Conservation (phyloP, 1,284 basidiomycete genomes). For the Pseudozyma hubeiensis region DNA sequence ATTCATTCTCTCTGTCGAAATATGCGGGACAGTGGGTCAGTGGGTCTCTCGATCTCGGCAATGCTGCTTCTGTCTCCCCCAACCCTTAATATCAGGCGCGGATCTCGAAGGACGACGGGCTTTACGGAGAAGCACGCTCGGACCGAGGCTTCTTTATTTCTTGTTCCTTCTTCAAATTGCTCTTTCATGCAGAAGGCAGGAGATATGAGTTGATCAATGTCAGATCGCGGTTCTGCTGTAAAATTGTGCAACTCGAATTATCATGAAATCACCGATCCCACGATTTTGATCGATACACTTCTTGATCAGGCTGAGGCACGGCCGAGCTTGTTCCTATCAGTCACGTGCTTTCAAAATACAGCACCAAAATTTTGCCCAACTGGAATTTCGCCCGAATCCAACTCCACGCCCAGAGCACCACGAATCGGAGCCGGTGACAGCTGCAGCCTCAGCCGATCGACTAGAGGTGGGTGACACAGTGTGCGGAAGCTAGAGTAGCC, state of each 20-base stretch:
- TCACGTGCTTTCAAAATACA: not conserved
- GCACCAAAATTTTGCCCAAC: not conserved
- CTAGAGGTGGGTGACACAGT: not conserved
- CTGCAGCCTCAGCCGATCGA: not conserved
- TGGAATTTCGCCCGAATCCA: no score
- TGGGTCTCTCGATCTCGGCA: not conserved
- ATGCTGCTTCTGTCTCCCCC: not conserved
- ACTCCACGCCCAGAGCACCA: no score
- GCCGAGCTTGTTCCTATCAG: no score
- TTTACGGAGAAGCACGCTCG: constrained; percentile 9
- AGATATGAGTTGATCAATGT: no score
- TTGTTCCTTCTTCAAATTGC: not conserved
- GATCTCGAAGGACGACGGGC: constrained; percentile 9
- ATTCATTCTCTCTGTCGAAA: no score
- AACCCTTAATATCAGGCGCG: not conserved
- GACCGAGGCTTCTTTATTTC: not conserved
- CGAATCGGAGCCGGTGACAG: not conserved
- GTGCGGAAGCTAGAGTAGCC: not conserved
- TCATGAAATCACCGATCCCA: no score
- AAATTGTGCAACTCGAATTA: no score
- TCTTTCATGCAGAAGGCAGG: no score
- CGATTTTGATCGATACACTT: no score
- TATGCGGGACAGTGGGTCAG: no score
- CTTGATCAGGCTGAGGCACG: no score
- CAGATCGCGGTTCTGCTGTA: no score